A percentile compares a stretch with the other conserved stretches of the same genome.
These are phyloP conservation scores for Botrytis aclada DNA, from an alignment of 2,329 filamentous ascomycete species.

Conservation along the genomic window DNA sequence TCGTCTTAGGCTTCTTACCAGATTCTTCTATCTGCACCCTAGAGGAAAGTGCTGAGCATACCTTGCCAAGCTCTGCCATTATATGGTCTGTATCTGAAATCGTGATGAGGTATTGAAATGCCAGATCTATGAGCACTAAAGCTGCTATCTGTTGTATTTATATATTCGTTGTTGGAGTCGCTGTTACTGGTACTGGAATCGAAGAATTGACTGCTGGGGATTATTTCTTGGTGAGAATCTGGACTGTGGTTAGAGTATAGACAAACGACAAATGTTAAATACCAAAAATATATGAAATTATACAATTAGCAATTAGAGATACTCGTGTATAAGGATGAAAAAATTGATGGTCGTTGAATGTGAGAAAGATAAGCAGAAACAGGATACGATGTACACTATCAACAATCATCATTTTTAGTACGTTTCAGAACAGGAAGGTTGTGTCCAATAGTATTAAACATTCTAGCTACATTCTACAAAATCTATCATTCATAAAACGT, in stretches of 20 bases:
- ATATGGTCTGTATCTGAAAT: neutral
- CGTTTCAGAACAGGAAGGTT: neutral
- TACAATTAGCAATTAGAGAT: neutral
- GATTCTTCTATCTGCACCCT: accelerated
- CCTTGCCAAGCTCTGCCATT: neutral
- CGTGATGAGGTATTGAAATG: neutral
- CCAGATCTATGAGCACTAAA: neutral
- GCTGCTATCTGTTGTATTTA: neutral
- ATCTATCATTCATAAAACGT: neutral
- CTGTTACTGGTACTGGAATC: neutral
- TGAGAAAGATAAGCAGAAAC: neutral
- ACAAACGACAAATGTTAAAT: neutral
- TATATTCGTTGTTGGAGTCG: neutral
- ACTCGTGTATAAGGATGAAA: too few species aligned
- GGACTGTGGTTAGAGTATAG: neutral
- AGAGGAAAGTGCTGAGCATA: neutral
- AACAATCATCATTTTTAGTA: neutral
- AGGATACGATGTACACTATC: too few species aligned
- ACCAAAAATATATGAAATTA: neutral
- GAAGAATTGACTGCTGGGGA: neutral
- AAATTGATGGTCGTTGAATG: neutral
- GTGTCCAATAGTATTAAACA: neutral
- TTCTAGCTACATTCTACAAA: neutral
- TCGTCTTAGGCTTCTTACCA: neutral
- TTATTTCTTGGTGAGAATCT: neutral